Evolutionary conservation across 2,329 filamentous ascomycete genomes (phyloP), one percentile per base, ranked within the genome.

Genomic region (Exophiala sideris): DNA sequence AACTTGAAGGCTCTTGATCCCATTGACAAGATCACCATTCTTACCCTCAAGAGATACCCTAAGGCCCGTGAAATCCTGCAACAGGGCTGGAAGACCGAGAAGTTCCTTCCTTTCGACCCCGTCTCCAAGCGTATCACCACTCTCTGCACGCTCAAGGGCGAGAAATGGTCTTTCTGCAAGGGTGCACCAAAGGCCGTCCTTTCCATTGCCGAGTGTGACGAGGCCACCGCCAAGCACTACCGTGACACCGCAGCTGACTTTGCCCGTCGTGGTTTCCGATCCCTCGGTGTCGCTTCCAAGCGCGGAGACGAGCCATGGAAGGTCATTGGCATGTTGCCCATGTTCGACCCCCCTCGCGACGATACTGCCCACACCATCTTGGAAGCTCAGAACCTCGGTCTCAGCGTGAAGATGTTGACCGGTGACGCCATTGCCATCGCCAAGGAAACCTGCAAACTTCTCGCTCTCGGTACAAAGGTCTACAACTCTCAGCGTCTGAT

Each of bases 381-480:
- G 66, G 86, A 89, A 75, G 86, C 86, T 60, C 84, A 88, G 71
- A 81, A 86, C 70, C 84, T 89, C 54, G 86, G 86, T 78, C 85
- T 89, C 33, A 83, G 82, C 62, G 86, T 89, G 64, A 89, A 89
- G 82, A 89, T 89, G 86, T 77, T 89, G 72, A 89, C 86, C 75
- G 86, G 86, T 81, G 86, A 89, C 69, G 86, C 86, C 61, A 87
- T 89, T 65, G 86, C 86, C 65, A 89, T 89, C 62, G 86, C 86
- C 56, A 89, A 89, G 77, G 86, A 89, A 75, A 89, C 86, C 63
- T 89, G 86, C 81, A 88, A 88, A 77, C 89, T 89, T 84, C 79
- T 89, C 70, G 85, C 86, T 62, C 82, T 89, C 56, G 85, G 85
- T 65, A 89, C 86, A 70, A 89, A 89, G 79, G 86, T 90, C 62